A percentile compares a stretch with the other conserved stretches of the same genome.
Conservation (phyloP, 495 filamentous ascomycete genomes). For the Penicillium diatomitis region DNA sequence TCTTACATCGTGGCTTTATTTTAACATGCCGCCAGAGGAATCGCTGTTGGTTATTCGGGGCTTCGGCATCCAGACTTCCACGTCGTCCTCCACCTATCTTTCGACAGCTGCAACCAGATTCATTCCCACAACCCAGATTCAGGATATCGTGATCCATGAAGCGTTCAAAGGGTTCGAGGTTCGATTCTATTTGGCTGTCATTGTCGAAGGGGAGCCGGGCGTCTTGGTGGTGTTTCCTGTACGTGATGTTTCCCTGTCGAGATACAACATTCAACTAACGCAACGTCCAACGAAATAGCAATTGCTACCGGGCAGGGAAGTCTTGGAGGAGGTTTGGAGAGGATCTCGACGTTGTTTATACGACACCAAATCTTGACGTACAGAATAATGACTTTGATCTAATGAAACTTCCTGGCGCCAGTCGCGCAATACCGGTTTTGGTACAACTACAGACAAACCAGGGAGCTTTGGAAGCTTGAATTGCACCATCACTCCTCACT, state of each 20-base stretch:
- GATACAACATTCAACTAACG: slow-evolving; percentile 3
- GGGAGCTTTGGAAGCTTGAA: no score
- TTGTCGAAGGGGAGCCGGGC: slow-evolving; percentile 83
- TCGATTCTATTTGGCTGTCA: slow-evolving; percentile 76
- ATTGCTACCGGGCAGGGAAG: slow-evolving; percentile 56
- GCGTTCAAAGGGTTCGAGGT: slow-evolving; percentile 92
- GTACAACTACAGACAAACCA: no score
- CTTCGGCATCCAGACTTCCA: slow-evolving; percentile 83
- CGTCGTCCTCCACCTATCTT: slow-evolving; percentile 54
- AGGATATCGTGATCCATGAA: slow-evolving; percentile 90
- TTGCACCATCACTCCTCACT: no score
- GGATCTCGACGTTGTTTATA: slow-evolving; percentile 68
- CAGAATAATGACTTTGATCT: background rate
- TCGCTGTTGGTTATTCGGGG: slow-evolving; percentile 80
- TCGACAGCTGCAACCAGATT: slow-evolving; percentile 66
- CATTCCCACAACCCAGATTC: slow-evolving; percentile 85
- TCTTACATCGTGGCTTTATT: slow-evolving; percentile 1
- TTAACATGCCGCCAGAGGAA: slow-evolving; percentile 50
- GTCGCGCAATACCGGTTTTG: no score
- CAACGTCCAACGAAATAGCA: slow-evolving; percentile 25
- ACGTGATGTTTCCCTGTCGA: slow-evolving; percentile 10
- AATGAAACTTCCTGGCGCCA: background rate
- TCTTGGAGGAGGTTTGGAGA: slow-evolving; percentile 81
- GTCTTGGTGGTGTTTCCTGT: slow-evolving; percentile 90
- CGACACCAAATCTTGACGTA: slow-evolving; percentile 45